Evolutionary conservation across 2,329 filamentous ascomycete genomes (phyloP).

Genomic region (Lasiodiplodia sp.): DNA sequence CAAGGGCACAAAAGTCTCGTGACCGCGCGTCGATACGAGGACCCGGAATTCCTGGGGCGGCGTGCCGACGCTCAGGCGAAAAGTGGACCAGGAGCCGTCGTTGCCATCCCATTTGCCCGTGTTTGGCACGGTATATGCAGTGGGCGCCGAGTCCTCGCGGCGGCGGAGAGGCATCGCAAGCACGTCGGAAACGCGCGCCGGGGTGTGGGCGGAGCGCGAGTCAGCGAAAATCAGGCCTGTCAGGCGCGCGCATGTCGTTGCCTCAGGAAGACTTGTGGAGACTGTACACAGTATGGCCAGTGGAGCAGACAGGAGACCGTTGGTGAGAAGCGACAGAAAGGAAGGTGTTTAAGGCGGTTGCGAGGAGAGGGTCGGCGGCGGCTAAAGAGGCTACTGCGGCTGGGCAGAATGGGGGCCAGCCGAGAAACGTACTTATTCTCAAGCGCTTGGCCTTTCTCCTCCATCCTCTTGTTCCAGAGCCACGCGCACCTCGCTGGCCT

Average conservation of each 20-base stretch:
- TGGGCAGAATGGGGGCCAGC: background rate
- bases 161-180: background rate
- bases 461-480: background rate
- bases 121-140: slow-evolving; percentile 12
- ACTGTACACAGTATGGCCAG: no score
- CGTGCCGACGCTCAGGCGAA: slow-evolving; percentile 49
- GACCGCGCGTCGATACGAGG: slow-evolving; percentile 44
- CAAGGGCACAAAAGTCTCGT: slow-evolving; percentile 41
- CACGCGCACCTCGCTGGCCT: background rate
- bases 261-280: background rate
- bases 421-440: slow-evolving; percentile 14
- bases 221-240: background rate
- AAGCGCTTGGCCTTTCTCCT: background rate
- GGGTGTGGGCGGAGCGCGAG: background rate
- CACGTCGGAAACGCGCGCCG: background rate
- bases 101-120: slow-evolving; percentile 46
- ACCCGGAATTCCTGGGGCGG: slow-evolving; percentile 50
- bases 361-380: slow-evolving; percentile 1
- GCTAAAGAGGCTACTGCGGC: slow-evolving; percentile 7
- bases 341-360: background rate
- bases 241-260: background rate
- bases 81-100: slow-evolving; percentile 52
- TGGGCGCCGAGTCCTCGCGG: background rate
- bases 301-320: background rate
- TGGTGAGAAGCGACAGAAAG: no score